Evolutionary conservation across 805 yeast genomes (phyloP), one percentile per base, ranked within the genome.

Genomic region (Barnettozyma salicaria): DNA sequence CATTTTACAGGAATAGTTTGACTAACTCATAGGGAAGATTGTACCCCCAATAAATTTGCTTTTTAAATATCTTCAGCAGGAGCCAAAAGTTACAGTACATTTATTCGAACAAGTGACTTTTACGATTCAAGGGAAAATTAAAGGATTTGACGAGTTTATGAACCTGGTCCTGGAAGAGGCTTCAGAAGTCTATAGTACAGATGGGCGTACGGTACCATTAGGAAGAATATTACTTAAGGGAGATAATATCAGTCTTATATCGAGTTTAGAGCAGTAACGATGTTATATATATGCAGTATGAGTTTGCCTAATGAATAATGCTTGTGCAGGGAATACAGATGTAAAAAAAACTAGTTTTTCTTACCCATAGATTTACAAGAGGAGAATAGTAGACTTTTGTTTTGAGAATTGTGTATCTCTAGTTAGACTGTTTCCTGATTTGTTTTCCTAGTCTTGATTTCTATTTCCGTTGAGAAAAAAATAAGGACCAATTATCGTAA

Each of bases 81-180:
- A 85, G 50, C 65, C 83, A 1, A 63, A 67, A 14, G 97, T 92
- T 23, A 75, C 80, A 7, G 76, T 92, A 24, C 90, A 97, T 97
- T 66, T 92, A 9, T 88, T 72, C 48, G 97, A 92, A 53, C 96
- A 92, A 59, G 72, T 79, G 1, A 78, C 76, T 16, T 68, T 71
- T 47, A 69, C 94, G 46, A 74, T 90, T 21, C 84, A 82, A 49
- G 98, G 98, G 2, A 74, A 71, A 43, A 79, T 92, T 21, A 69
- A 80, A 42, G 99, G 99, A 1, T 90, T 94, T 60, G 99, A 92
- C 60, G 98, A 94, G 64, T 90, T 89, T 54, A 94, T 92, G 98
- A 92, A 92, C 56, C 63, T 78, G 13, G 82, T 78, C 4, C 61
- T 78, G 17, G 78, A 74, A 23, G 73, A 74, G 34, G 81, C 82